Conservation (phyloP, 202 grass and related monocot species). For the Zoysia matrella region DNA sequence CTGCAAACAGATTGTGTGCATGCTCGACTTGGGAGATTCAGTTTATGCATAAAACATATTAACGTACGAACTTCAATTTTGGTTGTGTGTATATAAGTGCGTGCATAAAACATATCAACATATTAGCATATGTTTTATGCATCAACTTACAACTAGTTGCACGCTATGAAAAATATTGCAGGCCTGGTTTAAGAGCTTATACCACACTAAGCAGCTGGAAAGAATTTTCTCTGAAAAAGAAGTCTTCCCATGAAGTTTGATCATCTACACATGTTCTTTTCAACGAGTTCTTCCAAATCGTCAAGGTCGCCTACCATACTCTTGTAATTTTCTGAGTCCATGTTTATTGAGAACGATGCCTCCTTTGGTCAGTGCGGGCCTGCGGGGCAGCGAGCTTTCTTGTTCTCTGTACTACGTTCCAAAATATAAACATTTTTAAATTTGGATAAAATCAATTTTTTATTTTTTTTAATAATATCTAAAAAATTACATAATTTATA, state of each 20-base stretch:
- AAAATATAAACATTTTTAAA: no score
- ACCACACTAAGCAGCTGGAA: neutral
- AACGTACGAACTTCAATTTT: no score
- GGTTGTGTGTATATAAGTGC: no score
- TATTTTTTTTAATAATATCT: no score
- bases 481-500: no score
- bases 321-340: neutral
- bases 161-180: neutral
- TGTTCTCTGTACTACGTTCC: neutral
- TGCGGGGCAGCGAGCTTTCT: neutral
- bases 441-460: no score
- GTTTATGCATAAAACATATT: no score
- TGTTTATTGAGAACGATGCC: conserved; percentile 25
- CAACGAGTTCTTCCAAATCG: neutral
- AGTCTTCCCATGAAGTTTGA: conserved; percentile 17
- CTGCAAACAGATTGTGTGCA: no score
- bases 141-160: no score
- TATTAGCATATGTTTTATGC: no score
- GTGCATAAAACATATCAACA: no score
- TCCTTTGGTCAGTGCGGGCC: conserved; percentile 34
- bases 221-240: neutral
- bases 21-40: no score
- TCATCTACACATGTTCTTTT: conserved; percentile 36
- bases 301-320: neutral
- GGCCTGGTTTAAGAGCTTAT: neutral